Base-by-base conservation (phyloP, 2,329 filamentous ascomycete species). In the Clonostachys solani region DNA sequence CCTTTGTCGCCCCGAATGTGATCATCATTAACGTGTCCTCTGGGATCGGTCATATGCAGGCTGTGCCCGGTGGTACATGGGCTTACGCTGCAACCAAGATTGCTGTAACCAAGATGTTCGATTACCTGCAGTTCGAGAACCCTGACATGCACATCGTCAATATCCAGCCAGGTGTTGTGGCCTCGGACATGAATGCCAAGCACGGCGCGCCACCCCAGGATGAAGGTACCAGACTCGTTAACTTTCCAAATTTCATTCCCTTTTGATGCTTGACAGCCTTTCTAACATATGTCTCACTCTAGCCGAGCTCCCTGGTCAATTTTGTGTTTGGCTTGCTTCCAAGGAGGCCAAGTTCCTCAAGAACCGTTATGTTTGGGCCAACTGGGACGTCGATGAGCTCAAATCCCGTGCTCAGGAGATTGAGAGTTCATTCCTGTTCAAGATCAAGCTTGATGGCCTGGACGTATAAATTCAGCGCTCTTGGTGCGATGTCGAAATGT, bases 111-210 rank as follows among this genome's bases (percentile, higher is more conserved):
- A 66, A 68, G 29, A 50, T 74, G 44, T 58, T 65, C 23, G 61
- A 69, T 16, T 63, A 60, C 34, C 49, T 71, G 2, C 56, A 55
- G 2, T 55, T 53, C 10, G 66, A 67, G 50, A 62, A 73, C 23
- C 67, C 67, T 0, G 52, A 59, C 0, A 29, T 72, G 1, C 56
- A 61, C 12, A 56, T 72, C 13, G 61, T 66, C n/a, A 60, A 58
- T 43, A 54, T 71, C 3, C 71, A 74, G 8, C 71, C 72, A 2
- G 72, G 71, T 1, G 57, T 68, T 2, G 56, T 73, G 5, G 59
- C 55, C 6, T 71, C 66, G 0, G 68, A 65, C 69, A 29, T 48
- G 19, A 41, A 52, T 16, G 12, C 46, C 4, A 35, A 19, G 15
- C 10, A 33, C 17, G 40, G 33, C n/a, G 23, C n/a, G 34, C n/a